Conservation (phyloP, 2,329 filamentous ascomycete genomes). For the Seiridium cupressi region DNA sequence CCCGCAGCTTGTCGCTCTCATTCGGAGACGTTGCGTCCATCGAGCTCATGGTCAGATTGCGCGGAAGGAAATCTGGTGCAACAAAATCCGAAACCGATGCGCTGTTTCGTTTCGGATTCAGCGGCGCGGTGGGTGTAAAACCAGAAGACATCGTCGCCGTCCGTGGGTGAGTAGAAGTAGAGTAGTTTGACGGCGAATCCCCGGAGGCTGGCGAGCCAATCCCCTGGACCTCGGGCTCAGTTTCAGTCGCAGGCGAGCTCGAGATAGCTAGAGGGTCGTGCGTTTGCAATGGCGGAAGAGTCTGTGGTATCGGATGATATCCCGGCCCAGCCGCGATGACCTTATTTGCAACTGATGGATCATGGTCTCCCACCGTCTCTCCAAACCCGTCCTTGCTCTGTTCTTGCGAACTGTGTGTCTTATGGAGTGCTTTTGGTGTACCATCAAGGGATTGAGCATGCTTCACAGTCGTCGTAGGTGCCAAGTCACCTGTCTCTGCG, state of each 20-base stretch:
- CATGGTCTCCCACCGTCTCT: constrained; percentile 18
- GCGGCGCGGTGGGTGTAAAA: constrained; percentile 41
- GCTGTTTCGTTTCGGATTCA: constrained; percentile 39
- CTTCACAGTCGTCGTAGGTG: constrained; percentile 17
- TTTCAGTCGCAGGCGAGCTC: not conserved
- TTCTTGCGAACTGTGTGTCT: constrained; percentile 7
- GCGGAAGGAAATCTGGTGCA: constrained; percentile 33
- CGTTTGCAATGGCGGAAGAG: constrained; percentile 22
- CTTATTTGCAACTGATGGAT: constrained; percentile 17
- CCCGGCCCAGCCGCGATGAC: constrained; percentile 16
- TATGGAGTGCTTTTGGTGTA: constrained; percentile 7
- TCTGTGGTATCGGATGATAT: constrained; percentile 16
- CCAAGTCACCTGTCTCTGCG: constrained; percentile 16
- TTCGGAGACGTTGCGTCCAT: constrained; percentile 52
- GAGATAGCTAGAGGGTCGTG: constrained; percentile 12
- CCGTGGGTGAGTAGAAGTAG: constrained; percentile 16
- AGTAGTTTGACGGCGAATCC: constrained; percentile 13
- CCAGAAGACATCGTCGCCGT: constrained; percentile 19
- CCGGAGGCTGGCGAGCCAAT: constrained; percentile 8
- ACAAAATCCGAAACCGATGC: constrained; percentile 32
- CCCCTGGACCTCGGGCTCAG: not conserved
- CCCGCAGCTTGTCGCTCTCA: constrained; percentile 69
- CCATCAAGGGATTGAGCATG: constrained; percentile 17
- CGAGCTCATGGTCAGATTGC: constrained; percentile 46
- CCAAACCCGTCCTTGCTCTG: constrained; percentile 11